A percentile compares a stretch with the other conserved stretches of the same genome.
Conservation (phyloP, 495 filamentous ascomycete species). For the Xylaria intraflava region DNA sequence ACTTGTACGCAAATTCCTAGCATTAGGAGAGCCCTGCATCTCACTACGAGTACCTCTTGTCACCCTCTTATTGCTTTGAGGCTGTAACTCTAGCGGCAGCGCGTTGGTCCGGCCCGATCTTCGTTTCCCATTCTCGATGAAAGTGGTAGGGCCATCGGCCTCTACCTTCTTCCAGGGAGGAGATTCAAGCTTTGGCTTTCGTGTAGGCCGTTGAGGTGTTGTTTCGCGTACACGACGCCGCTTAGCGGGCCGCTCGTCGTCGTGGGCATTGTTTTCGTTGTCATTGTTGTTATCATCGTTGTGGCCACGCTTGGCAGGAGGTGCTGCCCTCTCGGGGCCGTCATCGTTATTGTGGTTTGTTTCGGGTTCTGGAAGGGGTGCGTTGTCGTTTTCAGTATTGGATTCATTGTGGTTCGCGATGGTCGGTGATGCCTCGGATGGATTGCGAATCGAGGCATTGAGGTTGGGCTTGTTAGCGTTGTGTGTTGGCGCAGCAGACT, state of each 20-base stretch:
- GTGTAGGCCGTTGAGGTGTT: conserved; percentile 29
- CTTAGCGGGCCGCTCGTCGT: conserved; percentile 59
- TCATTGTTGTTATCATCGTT: conserved; percentile 1
- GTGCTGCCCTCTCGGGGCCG: neutral
- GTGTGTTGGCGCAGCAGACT: conserved; percentile 35
- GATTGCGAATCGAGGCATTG: conserved; percentile 1
- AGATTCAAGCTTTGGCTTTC: conserved; percentile 51
- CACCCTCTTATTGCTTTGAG: conserved; percentile 56
- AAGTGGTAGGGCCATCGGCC: conserved; percentile 80
- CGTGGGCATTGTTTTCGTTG: conserved; percentile 16
- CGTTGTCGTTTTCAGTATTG: neutral
- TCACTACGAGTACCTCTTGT: conserved; percentile 38
- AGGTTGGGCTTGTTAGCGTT: conserved; percentile 23
- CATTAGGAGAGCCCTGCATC: conserved; percentile 17
- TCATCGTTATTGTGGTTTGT: neutral
- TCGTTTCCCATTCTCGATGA: conserved; percentile 72
- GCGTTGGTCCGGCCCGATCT: conserved; percentile 80
- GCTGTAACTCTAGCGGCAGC: conserved; percentile 62
- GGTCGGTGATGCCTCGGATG: neutral
- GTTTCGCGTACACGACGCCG: conserved; percentile 57
- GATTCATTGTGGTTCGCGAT: conserved; percentile 6
- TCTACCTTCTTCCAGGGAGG: conserved; percentile 92
- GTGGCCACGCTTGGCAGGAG: neutral
- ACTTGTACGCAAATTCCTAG: conserved; percentile 15
- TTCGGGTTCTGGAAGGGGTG: conserved; percentile 13